Percentiles rank a stretch among this genome's conserved stretches.
Evolutionary conservation across 139 green algal genomes (phyloP).

Genomic region (Tetraselmis chui): DNA sequence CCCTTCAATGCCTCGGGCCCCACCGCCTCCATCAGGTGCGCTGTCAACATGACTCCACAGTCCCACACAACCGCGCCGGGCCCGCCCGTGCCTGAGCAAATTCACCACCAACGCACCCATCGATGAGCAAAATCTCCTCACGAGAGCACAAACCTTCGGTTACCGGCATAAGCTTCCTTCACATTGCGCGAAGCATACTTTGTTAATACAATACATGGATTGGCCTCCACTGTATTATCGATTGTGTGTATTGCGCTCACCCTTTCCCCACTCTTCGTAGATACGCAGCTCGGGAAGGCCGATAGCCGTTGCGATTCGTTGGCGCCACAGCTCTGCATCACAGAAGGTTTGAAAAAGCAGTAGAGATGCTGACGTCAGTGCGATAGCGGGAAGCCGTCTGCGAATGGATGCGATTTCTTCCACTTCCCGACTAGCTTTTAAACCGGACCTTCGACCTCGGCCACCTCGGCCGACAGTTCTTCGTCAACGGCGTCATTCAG

Average conservation of each 20-base stretch:
- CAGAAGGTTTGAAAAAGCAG: too few relatives aligned
- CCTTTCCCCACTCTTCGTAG: neutral
- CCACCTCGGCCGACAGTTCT: neutral
- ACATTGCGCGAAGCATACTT: too few relatives aligned
- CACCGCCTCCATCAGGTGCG: neutral
- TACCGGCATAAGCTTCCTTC: too few relatives aligned
- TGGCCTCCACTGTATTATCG: too few relatives aligned
- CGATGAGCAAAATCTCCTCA: too few relatives aligned
- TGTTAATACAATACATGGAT: too few relatives aligned
- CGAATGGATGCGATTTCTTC: too few relatives aligned
- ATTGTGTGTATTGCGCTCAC: too few relatives aligned
- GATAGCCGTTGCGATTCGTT: neutral
- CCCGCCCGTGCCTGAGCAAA: neutral
- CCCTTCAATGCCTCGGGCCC: neutral
- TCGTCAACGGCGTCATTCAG: neutral
- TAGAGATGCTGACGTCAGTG: too few relatives aligned
- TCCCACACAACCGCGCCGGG: neutral
- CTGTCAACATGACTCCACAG: neutral
- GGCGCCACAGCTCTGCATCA: neutral
- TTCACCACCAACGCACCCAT: too few relatives aligned
- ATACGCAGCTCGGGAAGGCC: neutral
- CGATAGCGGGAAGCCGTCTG: too few relatives aligned
- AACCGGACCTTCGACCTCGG: neutral
- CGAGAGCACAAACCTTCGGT: too few relatives aligned
- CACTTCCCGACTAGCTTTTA: neutral